Conservation (phyloP, 768 basidiomycete species). For the Chalciporus pseudorubinellus region DNA sequence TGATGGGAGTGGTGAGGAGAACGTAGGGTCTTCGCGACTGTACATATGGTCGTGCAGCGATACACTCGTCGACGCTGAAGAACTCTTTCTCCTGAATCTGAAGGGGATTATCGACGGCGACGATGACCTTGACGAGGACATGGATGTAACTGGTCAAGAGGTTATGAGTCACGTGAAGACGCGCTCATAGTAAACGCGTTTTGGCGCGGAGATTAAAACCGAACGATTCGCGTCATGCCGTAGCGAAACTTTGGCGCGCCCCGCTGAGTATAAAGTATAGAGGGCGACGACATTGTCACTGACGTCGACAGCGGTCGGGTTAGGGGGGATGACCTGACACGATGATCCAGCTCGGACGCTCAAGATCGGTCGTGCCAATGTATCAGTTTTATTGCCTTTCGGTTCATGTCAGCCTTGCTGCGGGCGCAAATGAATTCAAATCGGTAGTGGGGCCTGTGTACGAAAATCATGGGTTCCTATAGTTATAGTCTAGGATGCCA, state of each 20-base stretch:
- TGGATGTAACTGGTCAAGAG: constrained; percentile 27
- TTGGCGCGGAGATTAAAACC: constrained; percentile 32
- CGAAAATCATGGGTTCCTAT: too few relatives aligned
- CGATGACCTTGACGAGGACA: constrained; percentile 16
- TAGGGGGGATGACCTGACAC: too few relatives aligned
- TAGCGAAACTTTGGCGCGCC: not conserved
- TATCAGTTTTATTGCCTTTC: too few relatives aligned
- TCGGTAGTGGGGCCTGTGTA: too few relatives aligned
- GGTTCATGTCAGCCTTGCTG: too few relatives aligned
- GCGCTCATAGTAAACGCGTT: constrained; percentile 31
- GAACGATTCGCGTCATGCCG: constrained; percentile 17
- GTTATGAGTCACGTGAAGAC: constrained; percentile 33
- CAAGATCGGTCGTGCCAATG: too few relatives aligned
- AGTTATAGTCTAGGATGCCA: too few relatives aligned
- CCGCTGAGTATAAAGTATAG: too few relatives aligned
- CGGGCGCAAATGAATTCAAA: too few relatives aligned
- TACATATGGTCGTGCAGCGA: constrained; percentile 1
- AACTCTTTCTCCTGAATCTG: constrained; percentile 23
- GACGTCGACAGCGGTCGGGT: too few relatives aligned
- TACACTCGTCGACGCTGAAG: constrained; percentile 14
- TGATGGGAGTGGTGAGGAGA: constrained; percentile 18
- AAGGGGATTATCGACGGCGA: constrained; percentile 17
- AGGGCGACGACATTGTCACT: too few relatives aligned
- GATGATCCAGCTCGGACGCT: too few relatives aligned
- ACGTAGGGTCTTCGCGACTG: not conserved